phyloP scores from a whole-genome alignment of 768 basidiomycete species.

The Cantharellus anzutake region DNA sequence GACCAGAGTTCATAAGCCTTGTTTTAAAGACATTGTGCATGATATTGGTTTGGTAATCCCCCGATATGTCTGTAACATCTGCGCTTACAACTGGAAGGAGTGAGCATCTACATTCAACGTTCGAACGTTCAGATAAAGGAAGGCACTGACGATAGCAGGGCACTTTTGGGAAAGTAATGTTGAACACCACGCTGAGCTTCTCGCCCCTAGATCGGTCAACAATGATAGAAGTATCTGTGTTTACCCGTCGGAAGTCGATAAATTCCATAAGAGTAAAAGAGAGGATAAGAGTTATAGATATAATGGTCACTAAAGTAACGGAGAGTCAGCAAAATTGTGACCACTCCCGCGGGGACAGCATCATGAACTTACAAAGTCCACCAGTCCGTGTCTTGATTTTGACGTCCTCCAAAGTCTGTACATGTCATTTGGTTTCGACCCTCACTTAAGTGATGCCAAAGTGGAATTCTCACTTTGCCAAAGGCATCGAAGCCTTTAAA shows the following conservation, averaged over 20 bases:
- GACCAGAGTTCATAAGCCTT: conserved; percentile 44
- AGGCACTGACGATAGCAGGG: conserved; percentile 77
- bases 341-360: not conserved
- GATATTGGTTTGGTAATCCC: conserved; percentile 81
- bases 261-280: conserved; percentile 88
- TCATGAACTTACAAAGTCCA: conserved; percentile 49
- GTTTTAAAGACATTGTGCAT: conserved; percentile 79
- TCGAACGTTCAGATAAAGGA: conserved; percentile 71
- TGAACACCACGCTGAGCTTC: conserved; percentile 78
- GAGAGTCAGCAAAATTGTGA: conserved; percentile 5
- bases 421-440: not conserved
- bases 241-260: conserved; percentile 78
- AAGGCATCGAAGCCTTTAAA: conserved; percentile 95
- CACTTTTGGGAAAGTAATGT: conserved; percentile 88
- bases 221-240: conserved; percentile 75
- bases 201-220: conserved; percentile 93
- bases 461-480: conserved; percentile 57
- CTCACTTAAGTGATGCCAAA: not conserved
- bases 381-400: conserved; percentile 96
- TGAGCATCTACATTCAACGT: conserved; percentile 81
- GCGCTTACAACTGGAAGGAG: conserved; percentile 63
- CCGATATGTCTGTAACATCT: conserved; percentile 96
- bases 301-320: conserved; percentile 55
- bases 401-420: conserved; percentile 93
- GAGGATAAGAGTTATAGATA: conserved; percentile 82